phyloP scores from a whole-genome alignment of 2,329 filamentous ascomycete species.

The Aspergillus piperis region DNA sequence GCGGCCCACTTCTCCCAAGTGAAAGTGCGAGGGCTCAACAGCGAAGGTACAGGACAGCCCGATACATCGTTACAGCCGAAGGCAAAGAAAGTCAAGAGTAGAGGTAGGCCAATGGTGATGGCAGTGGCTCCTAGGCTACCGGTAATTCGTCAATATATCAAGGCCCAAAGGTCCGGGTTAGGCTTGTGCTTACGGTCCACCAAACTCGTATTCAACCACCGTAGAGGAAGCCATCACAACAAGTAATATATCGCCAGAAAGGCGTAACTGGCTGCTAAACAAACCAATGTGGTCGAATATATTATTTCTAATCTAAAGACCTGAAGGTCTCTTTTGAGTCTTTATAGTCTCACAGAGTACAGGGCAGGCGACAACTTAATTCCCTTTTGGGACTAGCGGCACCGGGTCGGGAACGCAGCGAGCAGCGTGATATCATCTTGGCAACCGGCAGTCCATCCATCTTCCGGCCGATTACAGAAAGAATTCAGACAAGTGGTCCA shows the following conservation, averaged over 20 bases:
- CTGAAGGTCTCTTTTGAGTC: background rate
- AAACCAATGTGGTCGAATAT: background rate
- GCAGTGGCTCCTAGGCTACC: constrained; percentile 69
- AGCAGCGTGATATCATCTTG: background rate
- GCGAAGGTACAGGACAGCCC: constrained; percentile 80
- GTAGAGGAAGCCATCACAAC: background rate
- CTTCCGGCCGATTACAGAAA: background rate
- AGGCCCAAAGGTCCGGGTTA: constrained; percentile 4
- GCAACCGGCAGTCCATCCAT: background rate
- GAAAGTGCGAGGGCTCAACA: constrained; percentile 69
- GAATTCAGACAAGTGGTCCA: background rate
- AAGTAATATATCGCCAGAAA: background rate
- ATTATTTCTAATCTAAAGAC: background rate
- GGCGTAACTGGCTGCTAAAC: background rate
- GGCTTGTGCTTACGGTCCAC: constrained; percentile 39
- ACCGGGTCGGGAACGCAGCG: background rate
- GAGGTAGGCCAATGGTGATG: constrained; percentile 75
- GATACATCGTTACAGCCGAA: constrained; percentile 89
- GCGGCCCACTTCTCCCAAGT: constrained; percentile 68
- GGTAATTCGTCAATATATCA: background rate
- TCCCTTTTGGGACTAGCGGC: background rate
- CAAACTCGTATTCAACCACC: constrained; percentile 40
- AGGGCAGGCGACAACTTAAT: background rate
- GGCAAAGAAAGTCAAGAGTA: constrained; percentile 73
- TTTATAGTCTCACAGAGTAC: too few relatives aligned